A percentile compares a stretch with the other conserved stretches of the same genome.
phyloP scores from a whole-genome alignment of 192 early-diverging fungal genomes.

The Bifiguratus adelaidae region DNA sequence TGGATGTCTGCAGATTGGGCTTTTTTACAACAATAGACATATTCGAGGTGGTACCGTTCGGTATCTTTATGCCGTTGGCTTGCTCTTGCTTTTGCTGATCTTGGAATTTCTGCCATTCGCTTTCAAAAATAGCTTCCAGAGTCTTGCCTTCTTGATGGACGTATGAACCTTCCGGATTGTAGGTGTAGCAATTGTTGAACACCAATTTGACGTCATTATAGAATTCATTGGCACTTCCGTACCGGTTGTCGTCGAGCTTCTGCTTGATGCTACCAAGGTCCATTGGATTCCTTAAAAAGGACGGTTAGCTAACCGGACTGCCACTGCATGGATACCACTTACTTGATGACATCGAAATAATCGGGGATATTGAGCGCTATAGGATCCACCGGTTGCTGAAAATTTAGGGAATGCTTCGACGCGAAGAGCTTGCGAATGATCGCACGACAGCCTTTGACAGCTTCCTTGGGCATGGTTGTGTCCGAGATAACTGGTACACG shows the following conservation, averaged over 20 bases:
- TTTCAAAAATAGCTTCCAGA: constrained; percentile 40
- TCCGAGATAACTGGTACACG: too few relatives aligned
- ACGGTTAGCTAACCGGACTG: constrained; percentile 6
- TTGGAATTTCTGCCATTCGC: constrained; percentile 27
- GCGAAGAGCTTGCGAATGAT: neutral
- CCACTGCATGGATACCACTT: too few relatives aligned
- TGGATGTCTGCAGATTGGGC: too few relatives aligned
- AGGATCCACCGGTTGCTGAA: constrained; percentile 16
- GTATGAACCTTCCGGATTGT: constrained; percentile 45
- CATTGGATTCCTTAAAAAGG: constrained; percentile 41
- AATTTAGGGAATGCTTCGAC: too few relatives aligned
- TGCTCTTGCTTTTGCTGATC: too few relatives aligned
- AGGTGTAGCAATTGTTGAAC: constrained; percentile 46
- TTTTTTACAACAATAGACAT: constrained; percentile 37
- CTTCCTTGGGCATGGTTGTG: too few relatives aligned
- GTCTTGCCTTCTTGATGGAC: constrained; percentile 50
- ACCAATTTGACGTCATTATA: constrained; percentile 41
- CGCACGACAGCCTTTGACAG: neutral
- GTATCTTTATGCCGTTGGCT: too few relatives aligned
- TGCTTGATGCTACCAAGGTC: constrained; percentile 36
- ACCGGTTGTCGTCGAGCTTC: constrained; percentile 27
- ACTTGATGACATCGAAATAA: constrained; percentile 45
- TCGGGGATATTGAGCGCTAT: constrained; percentile 46
- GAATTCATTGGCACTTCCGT: constrained; percentile 26
- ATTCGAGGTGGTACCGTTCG: too few relatives aligned